Evolutionary conservation across 2,329 filamentous ascomycete species (phyloP), one percentile per base, ranked within the genome.

Genomic region (Cytospora leucostoma): DNA sequence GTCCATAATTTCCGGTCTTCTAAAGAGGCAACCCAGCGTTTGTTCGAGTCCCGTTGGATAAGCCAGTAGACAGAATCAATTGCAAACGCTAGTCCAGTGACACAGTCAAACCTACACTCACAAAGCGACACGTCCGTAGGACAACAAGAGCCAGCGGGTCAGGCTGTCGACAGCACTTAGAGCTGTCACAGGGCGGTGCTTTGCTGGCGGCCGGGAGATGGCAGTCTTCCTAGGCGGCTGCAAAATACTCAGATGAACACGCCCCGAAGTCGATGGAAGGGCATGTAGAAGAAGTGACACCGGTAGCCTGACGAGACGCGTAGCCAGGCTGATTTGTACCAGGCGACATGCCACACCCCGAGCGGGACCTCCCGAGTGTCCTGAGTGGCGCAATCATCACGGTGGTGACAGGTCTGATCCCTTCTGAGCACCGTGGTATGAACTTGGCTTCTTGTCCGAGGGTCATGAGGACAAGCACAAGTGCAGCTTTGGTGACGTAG

Each of bases 201-300:
- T 71, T 77, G 75, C 49, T 80, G 76, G 76, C 52, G 78, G 78
- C 1, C 81, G 76, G 77, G 77, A 80, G 61, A 79, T 74, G 62
- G 77, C 79, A n/a, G 2, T 12, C 2, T 17, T n/a, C 21, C 32
- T 7, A 27, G 19, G 44, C 44, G 44, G 44, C 44, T 21, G 7
- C 21, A 19, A 47, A 47, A 4, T 27, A 27, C 27, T 47, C 44
- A 47, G 17, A 69, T 70, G 3, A 4, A 62, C 74, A 3, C 72
- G 69, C 70, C 49, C 21, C 27, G 21, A 34, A n/a, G 4, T 34
- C 13, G 13, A 27, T 32, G 35, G 19, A 19, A 5, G 37, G n/a
- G 53, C 21, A 44, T 44, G 40, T 44, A n/a, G 40, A 19, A 6
- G 10, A 37, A 56, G 53, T 21, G 35, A 21, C 17, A 27, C 35